Evolutionary conservation across 441 rosid genomes (phyloP), one percentile per base, ranked within the genome.

Genomic region (Adansonia rubrostipa): DNA sequence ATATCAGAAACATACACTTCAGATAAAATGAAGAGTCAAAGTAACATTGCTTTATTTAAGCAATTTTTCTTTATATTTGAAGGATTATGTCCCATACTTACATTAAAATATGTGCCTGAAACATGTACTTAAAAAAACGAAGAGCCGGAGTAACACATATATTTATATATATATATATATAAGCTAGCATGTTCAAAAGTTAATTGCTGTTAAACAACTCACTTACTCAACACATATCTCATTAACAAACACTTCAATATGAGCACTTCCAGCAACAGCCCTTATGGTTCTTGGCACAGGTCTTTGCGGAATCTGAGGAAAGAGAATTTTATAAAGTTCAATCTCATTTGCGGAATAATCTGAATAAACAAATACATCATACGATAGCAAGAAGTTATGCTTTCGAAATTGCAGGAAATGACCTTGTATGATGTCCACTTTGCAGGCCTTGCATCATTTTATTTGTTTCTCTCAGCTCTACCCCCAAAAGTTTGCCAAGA

Each of bases 391-490:
- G 56, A 78, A 79, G 22, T 22, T 11, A 48, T 51, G 5, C 9
- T 69, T 14, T 28, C 6, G 4, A 48, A 51, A 79, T 61, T 62
- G 71, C 11, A 7, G 75, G 6, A 64, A 81, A 95, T 97, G 96
- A 95, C 98, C 97, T 92, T 93, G 79, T 84, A 84, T 20, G 92
- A 80, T 81, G 84, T 83, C 99, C 99, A 93, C 80, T 90, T 95
- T 17, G 87, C 71, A 73, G 98, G 98, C 44, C 84, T 28, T 15
- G 92, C 86, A 79, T 78, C 91, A 74, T 96, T 96, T 85, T 96
- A 98, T 86, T 96, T 96, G 89, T 96, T 93, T 81, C 99, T 93
- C 82, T 96, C 94, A 72, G 89, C 89, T 77, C 86, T 87, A 74
- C 83, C 78, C 68, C 97, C 98, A 61, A 96, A 92, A 79, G 71